These are phyloP conservation scores for Auricularia cornea DNA, from an alignment of 768 basidiomycete genomes.

Conservation along the genomic window DNA sequence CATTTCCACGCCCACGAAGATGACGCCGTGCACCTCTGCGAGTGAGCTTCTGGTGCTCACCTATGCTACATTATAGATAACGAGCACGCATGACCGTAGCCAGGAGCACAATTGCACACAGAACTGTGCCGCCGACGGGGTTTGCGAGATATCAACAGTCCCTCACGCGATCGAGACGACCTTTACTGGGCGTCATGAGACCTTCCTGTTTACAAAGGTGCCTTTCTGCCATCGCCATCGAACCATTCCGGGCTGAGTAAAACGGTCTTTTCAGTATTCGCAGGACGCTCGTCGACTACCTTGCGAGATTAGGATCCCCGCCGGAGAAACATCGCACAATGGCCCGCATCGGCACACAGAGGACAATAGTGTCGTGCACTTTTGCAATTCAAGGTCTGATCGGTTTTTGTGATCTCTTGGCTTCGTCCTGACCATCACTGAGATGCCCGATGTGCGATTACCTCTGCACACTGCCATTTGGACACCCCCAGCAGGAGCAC, in stretches of 20 bases:
- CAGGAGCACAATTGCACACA: constrained; percentile 42
- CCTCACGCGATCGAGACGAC: constrained; percentile 56
- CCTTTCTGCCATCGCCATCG: constrained; percentile 1
- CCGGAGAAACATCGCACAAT: constrained; percentile 33
- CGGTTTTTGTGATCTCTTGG: constrained; percentile 1
- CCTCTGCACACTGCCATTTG: constrained; percentile 49
- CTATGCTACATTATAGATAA: too few relatives aligned
- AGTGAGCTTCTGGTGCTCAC: constrained; percentile 21
- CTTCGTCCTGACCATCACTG: not conserved
- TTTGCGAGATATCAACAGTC: constrained; percentile 50
- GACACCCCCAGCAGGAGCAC: constrained; percentile 51
- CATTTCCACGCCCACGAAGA: constrained; percentile 46
- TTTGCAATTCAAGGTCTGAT: constrained; percentile 42
- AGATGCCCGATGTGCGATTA: constrained; percentile 52
- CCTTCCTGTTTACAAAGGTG: constrained; percentile 60
- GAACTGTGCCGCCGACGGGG: constrained; percentile 37
- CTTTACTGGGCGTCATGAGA: constrained; percentile 51
- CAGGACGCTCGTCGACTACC: constrained; percentile 48
- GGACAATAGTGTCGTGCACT: constrained; percentile 41
- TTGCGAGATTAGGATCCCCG: constrained; percentile 39
- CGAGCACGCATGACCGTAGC: too few relatives aligned
- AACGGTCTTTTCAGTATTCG: constrained; percentile 42
- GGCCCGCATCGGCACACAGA: constrained; percentile 43
- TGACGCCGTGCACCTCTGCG: constrained; percentile 44
- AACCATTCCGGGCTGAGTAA: too few relatives aligned